Percentiles rank a stretch among this genome's conserved stretches.
phyloP scores from a whole-genome alignment of 2,329 filamentous ascomycete species.

The Simplicillium aogashimaense region DNA sequence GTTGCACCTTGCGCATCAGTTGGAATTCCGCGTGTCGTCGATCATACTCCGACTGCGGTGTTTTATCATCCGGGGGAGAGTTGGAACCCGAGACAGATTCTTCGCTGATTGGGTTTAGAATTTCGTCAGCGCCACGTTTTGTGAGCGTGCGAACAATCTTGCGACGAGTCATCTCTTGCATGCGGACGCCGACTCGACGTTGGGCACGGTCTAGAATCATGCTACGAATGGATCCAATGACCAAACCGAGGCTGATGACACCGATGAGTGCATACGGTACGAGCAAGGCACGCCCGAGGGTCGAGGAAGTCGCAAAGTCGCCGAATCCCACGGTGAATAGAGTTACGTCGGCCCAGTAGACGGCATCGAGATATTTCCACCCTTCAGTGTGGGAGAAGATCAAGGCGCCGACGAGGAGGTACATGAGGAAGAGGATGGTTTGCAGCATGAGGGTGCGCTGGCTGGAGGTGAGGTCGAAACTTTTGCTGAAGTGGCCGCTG shows the following conservation, averaged over 20 bases:
- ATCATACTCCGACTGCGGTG: slow-evolving; percentile 33
- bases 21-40: slow-evolving; percentile 63
- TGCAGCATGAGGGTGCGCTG: slow-evolving; percentile 87
- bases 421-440: slow-evolving; percentile 76
- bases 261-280: slow-evolving; percentile 79
- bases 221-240: slow-evolving; percentile 69
- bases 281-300: slow-evolving; percentile 58
- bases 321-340: slow-evolving; percentile 56
- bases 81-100: background rate
- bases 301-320: slow-evolving; percentile 37
- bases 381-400: slow-evolving; percentile 64
- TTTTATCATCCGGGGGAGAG: slow-evolving; percentile 2
- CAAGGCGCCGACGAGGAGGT: slow-evolving; percentile 67
- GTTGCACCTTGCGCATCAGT: slow-evolving; percentile 74
- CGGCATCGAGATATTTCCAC: slow-evolving; percentile 67
- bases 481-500: slow-evolving; percentile 58
- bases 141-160: slow-evolving; percentile 34
- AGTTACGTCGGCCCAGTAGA: slow-evolving; percentile 72
- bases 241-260: slow-evolving; percentile 74
- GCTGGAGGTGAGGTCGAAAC: slow-evolving; percentile 68
- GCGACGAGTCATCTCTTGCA: slow-evolving; percentile 50
- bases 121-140: slow-evolving; percentile 30
- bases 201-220: slow-evolving; percentile 50
- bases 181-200: slow-evolving; percentile 41
- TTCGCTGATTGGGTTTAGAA: slow-evolving; percentile 38